A percentile compares a stretch with the other conserved stretches of the same genome.
phyloP scores from a whole-genome alignment of 73 alveolate genomes.

The Paramecium sonneborni region DNA sequence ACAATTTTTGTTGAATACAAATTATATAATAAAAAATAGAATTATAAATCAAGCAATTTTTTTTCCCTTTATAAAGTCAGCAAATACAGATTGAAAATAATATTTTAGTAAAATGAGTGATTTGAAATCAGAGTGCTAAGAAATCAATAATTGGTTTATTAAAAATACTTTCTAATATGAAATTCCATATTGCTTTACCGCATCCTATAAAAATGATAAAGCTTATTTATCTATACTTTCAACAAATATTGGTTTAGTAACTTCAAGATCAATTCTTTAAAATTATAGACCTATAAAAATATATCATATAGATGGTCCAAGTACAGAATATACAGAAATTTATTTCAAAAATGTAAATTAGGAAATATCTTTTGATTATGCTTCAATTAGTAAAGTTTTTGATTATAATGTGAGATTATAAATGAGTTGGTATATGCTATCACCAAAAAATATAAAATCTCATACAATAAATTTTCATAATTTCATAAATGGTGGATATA shows the following conservation, averaged over 20 bases:
- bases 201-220: not conserved
- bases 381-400: not conserved
- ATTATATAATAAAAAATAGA: too few species aligned
- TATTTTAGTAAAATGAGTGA: not conserved
- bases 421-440: conserved; percentile 29
- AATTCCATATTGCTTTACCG: conserved; percentile 25
- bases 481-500: not conserved
- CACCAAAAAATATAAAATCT: not conserved
- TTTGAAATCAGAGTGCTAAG: not conserved
- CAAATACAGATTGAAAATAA: not conserved
- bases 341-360: not conserved
- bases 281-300: not conserved
- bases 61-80: not conserved
- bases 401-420: not conserved
- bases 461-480: not conserved
- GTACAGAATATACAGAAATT: not conserved
- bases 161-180: conserved; percentile 26
- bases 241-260: not conserved
- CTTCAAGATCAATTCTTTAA: not conserved
- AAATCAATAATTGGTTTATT: not conserved
- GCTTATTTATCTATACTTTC: not conserved
- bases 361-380: not conserved
- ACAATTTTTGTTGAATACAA: too few species aligned
- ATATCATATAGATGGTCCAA: not conserved
- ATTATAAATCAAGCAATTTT: not conserved